Base-by-base conservation (phyloP, 2,329 filamentous ascomycete species). In the Fusarium sp. region DNA sequence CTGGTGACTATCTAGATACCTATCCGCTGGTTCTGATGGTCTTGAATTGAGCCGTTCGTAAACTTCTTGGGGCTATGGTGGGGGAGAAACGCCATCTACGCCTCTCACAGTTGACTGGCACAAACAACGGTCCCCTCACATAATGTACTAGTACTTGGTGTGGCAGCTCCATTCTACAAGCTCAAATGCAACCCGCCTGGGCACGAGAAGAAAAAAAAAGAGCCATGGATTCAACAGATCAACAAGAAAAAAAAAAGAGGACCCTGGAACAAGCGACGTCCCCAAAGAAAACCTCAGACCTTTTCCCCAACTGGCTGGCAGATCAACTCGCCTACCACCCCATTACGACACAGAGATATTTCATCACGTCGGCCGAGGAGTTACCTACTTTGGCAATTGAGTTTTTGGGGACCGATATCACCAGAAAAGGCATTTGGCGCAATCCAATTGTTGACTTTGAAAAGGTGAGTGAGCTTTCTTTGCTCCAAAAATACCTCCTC, bases 171-270 rank as follows among this genome's bases (percentile, higher is more conserved):
- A 65, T 36, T 65, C 62, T 56, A 63, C 66, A 70, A 71, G 63
- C 67, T 70, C 67, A 70, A 70, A 64, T 51, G 63, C 39, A 54
- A 66, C 67, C 59, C 66, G 42, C 52, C 52, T 33, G 51, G 31
- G 36, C 36, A 60, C 39, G 34, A 43, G 50, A 33, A 44, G 43
- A 45, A 63, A 59, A 63, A 56, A 61, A 57, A 36, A 53, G 62
- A 56, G 62, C 66, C 63, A 62, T 63, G 53, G 63, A 75, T 75
- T 75, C 74, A 76, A 76, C 74, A 76, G 72, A 72, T 75, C 72
- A 74, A 73, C 73, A 67, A 72, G 63, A 72, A 64, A 57, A 71
- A 66, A 69, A 70, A 71, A 69, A 66, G 67, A 69, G 72, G 71
- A 67, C 58, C 72, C 72, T 58, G 65, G 49, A 46, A 68, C 63